Base-by-base conservation (phyloP, 225 moss, liverwort and hornwort species). In the Physcomitrellopsis africana region DNA sequence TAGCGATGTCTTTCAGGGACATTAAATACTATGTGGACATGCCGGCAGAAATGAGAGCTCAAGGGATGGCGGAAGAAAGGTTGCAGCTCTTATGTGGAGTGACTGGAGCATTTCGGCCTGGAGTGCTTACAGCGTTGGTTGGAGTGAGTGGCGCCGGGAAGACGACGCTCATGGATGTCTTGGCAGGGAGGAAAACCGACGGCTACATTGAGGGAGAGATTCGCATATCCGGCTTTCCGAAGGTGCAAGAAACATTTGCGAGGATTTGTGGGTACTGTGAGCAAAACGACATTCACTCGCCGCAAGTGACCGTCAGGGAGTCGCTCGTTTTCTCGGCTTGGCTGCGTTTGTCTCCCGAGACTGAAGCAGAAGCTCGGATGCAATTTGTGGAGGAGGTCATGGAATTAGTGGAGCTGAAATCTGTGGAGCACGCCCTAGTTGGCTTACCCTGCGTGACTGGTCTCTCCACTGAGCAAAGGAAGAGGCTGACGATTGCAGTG, bases 111-210 rank as follows among this genome's bases (percentile, higher is more conserved):
- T 86, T 88, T 68, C 83, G 83, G 16, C 89, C 89, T 2, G 87
- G 87, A 0, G 82, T 87, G 54, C 70, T 89, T 51, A 88, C 88
- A 18, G 88, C 88, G 15, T 32, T 91, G 14, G 92, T 99, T 17
- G 97, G 97, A 18, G 93, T 95, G 1, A 92, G 95, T 41, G 97
- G 97, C 32, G 97, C 96, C 1, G 96, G 96, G 19, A 99, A 99
- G 86, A 99, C 95, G 17, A 95, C 95, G 0, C 86, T 99, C 42
- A 93, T 96, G 96, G 96, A 94, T 56, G 94, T 94, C 29, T 61
- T 96, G 63, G 92, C 91, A 1, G 96, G 92, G 29, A 81, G 96
- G 73, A 96, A 96, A 81, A 96, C 92, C 17, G 89, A 86, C 7
- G 96, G 96, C 0, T 92, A 92, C 69, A 79, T 96, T 8, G 94